Percentiles rank a stretch among this genome's conserved stretches.
phyloP scores from a whole-genome alignment of 495 filamentous ascomycete genomes.

The Beverwykella pulmonaria region DNA sequence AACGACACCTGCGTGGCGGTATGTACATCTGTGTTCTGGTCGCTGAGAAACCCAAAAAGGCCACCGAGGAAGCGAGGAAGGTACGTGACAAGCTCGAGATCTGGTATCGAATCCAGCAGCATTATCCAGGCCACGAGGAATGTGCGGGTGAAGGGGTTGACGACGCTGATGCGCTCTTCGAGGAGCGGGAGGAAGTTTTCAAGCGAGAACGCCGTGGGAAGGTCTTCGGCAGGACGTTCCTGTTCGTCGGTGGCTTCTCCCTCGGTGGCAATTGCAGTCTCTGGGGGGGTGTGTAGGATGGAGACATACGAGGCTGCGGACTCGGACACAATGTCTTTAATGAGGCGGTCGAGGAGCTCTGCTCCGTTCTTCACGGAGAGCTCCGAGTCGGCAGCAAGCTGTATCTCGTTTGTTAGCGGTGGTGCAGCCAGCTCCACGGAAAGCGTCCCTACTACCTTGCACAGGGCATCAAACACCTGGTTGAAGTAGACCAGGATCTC shows the following conservation, averaged over 20 bases:
- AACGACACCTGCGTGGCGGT: conserved; percentile 85
- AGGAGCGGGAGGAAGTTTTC: conserved; percentile 89
- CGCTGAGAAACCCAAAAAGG: conserved; percentile 87
- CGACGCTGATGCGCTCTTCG: conserved; percentile 87
- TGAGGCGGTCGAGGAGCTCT: conserved; percentile 89
- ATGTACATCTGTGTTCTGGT: conserved; percentile 89
- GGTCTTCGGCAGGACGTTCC: conserved; percentile 44
- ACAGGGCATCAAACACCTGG: conserved; percentile 94
- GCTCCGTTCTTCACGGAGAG: conserved; percentile 98
- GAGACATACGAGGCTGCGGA: conserved; percentile 95
- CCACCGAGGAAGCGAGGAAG: conserved; percentile 91
- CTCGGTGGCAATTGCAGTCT: conserved; percentile 50
- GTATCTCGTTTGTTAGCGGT: conserved; percentile 5
- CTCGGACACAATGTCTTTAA: conserved; percentile 98
- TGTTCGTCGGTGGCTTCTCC: conserved; percentile 39
- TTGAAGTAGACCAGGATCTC: conserved; percentile 97
- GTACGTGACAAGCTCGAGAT: conserved; percentile 90
- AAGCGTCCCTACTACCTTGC: conserved; percentile 67
- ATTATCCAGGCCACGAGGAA: conserved; percentile 97
- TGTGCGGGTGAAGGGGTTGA: conserved; percentile 90
- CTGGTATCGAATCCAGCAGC: conserved; percentile 92
- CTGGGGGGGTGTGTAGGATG: conserved; percentile 63
- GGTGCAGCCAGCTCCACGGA: neutral
- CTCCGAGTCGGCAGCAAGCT: conserved; percentile 96
- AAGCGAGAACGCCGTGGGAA: conserved; percentile 90